Conservation (phyloP, 805 yeast genomes). For the Metschnikowia kofuensis region DNA sequence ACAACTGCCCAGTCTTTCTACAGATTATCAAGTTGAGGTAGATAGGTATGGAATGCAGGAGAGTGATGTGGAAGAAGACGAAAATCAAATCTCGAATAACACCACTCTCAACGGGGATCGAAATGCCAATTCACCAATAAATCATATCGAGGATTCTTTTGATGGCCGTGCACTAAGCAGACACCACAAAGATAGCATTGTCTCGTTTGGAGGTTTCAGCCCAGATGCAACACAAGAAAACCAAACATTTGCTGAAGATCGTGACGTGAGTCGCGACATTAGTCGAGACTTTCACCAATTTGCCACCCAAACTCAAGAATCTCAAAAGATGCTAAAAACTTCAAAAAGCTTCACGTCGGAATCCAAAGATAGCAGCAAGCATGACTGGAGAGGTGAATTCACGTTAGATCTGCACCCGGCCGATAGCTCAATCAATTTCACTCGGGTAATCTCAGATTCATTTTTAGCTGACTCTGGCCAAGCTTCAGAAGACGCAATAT, state of each 20-base stretch:
- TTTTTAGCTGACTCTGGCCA: background rate
- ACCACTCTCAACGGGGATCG: background rate
- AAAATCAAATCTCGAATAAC: background rate
- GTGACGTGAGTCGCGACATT: constrained; percentile 10
- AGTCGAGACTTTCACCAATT: constrained; percentile 11
- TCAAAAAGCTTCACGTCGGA: background rate
- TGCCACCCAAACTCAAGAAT: constrained; percentile 12
- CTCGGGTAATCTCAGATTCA: background rate
- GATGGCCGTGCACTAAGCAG: background rate
- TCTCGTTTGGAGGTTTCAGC: constrained; percentile 9
- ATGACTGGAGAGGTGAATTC: constrained; percentile 1
- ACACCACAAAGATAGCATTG: background rate
- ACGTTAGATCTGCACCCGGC: constrained; percentile 3
- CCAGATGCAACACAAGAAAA: constrained; percentile 12
- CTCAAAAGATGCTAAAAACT: background rate
- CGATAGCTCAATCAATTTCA: constrained; percentile 3
- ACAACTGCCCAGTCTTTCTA: background rate
- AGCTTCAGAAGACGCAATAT: background rate
- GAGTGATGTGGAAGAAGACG: background rate
- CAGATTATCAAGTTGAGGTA: background rate
- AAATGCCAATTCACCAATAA: background rate
- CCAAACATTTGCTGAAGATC: constrained; percentile 4
- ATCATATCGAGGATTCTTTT: constrained; percentile 5
- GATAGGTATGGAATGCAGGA: background rate
- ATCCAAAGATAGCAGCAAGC: background rate